Conservation (phyloP, 352 stramenopile genomes). For the Pythium coloratum region DNA sequence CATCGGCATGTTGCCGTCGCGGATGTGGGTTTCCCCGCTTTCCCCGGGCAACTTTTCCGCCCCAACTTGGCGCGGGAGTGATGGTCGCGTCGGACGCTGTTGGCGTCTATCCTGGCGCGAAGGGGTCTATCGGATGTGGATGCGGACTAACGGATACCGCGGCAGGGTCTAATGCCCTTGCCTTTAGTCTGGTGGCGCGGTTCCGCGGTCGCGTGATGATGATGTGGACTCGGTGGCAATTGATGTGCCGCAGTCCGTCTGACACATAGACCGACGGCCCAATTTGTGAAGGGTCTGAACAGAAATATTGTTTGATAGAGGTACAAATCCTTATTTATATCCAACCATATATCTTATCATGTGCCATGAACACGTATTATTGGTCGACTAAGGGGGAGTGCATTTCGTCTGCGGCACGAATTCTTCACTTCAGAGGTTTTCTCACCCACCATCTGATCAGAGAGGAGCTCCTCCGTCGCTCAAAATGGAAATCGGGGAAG, state of each 20-base stretch:
- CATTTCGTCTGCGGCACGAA: neutral
- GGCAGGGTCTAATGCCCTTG: neutral
- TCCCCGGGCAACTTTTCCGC: constrained; percentile 1
- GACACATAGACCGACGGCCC: neutral
- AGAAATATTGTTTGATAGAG: constrained; percentile 3
- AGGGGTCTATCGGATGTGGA: neutral
- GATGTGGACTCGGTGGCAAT: neutral
- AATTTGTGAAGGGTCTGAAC: neutral
- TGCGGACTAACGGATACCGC: neutral
- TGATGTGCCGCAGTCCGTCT: neutral
- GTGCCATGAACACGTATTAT: neutral
- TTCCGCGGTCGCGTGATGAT: neutral
- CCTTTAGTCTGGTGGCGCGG: neutral
- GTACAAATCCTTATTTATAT: neutral
- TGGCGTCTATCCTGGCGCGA: neutral
- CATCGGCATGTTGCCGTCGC: constrained; percentile 13
- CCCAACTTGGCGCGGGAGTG: constrained; percentile 13
- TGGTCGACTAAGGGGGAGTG: neutral
- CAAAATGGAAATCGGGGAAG: neutral
- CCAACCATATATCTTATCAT: neutral
- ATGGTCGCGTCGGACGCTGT: constrained; percentile 11
- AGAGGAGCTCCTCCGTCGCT: neutral
- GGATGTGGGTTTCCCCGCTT: neutral
- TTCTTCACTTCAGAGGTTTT: neutral
- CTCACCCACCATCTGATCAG: constrained; percentile 3